Evolutionary conservation across 768 basidiomycete genomes (phyloP), one percentile per base, ranked within the genome.

Genomic region (Lepiota venenata): DNA sequence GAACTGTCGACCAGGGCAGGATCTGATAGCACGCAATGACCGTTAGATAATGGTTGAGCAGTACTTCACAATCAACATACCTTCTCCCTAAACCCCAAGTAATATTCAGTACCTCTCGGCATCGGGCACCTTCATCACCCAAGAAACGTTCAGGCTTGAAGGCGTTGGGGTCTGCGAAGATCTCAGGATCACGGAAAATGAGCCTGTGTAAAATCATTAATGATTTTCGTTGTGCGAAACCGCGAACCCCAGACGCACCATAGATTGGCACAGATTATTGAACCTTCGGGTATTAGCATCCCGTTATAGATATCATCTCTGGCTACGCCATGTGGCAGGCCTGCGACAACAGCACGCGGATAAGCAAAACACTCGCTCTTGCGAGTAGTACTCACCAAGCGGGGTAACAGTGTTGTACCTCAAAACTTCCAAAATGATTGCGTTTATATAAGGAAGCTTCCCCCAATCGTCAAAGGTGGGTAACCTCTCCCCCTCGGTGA

Each of bases 371-470:
- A 12, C 3, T 50, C 21, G 3, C 43, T 36, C 42, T 18, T 10
- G 27, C 18, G 35, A 47, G 25, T 36, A 40, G 8, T 12, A 60
- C 63, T 39, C 37, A 66, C 65, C 65, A 8, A 68, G 48, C 10
- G 66, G 66, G 6, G 64, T 62, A 37, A 63, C 64, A 10, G 56
- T 58, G 46, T 57, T 64, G 58, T 62, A 66, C 53, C 65, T 60
- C 20, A 65, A 51, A 40, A 57, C 54, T 47, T 68, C 67, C 36
- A 58, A 58, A 37, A 60, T 62, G 29, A 66, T 46, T 2, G 59
- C 56, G 35, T 65, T 55, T 59, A 63, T 55, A 32, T 59, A 61
- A 0, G 60, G 60, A 40, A 61, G 60, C 29, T 41, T 38, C 20
- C 59, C 58, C 55, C 55, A 59, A 49, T 61, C 60, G 39, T 59